A percentile compares a stretch with the other conserved stretches of the same genome.
Conservation (phyloP, 164 flowering plant genomes). For the Echeveria elegans region DNA sequence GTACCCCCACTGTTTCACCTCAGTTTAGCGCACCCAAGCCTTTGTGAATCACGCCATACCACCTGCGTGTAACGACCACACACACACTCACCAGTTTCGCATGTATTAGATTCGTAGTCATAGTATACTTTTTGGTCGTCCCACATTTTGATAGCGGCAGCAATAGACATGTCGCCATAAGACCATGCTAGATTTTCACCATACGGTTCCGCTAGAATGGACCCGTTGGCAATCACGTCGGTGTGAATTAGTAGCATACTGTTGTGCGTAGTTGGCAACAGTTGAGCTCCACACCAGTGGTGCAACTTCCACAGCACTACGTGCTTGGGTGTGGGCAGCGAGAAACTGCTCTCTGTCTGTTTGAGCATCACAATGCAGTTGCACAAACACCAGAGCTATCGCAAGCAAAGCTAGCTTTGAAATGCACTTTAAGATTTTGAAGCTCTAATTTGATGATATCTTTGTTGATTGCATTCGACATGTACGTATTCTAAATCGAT, state of each 20-base stretch:
- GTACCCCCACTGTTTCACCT: conserved; percentile 11
- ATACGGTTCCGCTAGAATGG: conserved; percentile 25
- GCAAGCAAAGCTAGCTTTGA: not conserved
- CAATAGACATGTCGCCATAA: conserved; percentile 7
- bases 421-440: not conserved
- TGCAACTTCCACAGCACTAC: not conserved
- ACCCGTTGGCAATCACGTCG: conserved; percentile 13
- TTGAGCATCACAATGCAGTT: not conserved
- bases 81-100: not conserved
- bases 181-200: conserved; percentile 30
- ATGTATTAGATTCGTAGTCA: conserved; percentile 18
- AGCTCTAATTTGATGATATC: too few relatives aligned
- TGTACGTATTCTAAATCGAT: too few relatives aligned
- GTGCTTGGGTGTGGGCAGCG: not conserved
- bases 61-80: conserved; percentile 4
- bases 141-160: conserved; percentile 23
- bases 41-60: conserved; percentile 17
- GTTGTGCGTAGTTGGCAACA: conserved; percentile 18
- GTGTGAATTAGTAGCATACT: conserved; percentile 18
- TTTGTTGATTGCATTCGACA: too few relatives aligned
- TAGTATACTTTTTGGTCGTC: conserved; percentile 20
- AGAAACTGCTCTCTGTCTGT: not conserved
- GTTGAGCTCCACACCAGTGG: not conserved
- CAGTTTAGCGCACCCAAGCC: conserved; percentile 15
- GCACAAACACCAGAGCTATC: not conserved